These are phyloP conservation scores for Neophaeococcomyces aloes DNA, from an alignment of 2,329 filamentous ascomycete genomes.

Conservation along the genomic window DNA sequence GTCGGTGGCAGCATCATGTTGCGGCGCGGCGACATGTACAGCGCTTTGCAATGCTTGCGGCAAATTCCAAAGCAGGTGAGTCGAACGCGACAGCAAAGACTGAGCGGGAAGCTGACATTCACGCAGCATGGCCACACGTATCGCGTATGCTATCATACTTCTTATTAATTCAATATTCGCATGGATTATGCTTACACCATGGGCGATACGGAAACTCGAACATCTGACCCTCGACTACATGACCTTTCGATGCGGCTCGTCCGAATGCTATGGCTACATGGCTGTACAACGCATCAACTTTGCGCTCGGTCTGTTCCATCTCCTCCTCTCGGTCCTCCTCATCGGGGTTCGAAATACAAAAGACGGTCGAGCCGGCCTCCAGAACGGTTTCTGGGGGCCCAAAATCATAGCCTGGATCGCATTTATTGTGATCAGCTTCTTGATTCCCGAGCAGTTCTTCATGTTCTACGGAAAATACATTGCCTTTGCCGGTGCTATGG, in stretches of 20 bases:
- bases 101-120: conserved; percentile 2
- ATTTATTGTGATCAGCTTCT: conserved; percentile 81
- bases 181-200: conserved; percentile 98
- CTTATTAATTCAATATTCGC: conserved; percentile 93
- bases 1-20: conserved; percentile 79
- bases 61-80: conserved; percentile 88
- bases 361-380: conserved; percentile 74
- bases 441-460: conserved; percentile 93
- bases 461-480: conserved; percentile 94
- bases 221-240: conserved; percentile 90
- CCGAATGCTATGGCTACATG: conserved; percentile 88
- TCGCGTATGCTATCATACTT: conserved; percentile 89
- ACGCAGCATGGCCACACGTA: conserved; percentile 80
- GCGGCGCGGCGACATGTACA: conserved; percentile 90
- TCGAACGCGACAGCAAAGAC: conserved; percentile 7
- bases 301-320: conserved; percentile 85
- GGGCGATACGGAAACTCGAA: conserved; percentile 93
- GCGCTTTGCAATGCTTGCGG: conserved; percentile 92
- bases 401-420: conserved; percentile 84
- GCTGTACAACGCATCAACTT: conserved; percentile 98
- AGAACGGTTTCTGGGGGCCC: conserved; percentile 98
- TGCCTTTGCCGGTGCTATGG: conserved; percentile 73
- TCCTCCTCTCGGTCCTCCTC: conserved; percentile 72
- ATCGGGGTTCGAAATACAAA: conserved; percentile 80
- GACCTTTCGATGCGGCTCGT: conserved; percentile 82